These are phyloP conservation scores for Schizosaccharomyces octosporus DNA, from an alignment of 805 yeast genomes.

Conservation along the genomic window DNA sequence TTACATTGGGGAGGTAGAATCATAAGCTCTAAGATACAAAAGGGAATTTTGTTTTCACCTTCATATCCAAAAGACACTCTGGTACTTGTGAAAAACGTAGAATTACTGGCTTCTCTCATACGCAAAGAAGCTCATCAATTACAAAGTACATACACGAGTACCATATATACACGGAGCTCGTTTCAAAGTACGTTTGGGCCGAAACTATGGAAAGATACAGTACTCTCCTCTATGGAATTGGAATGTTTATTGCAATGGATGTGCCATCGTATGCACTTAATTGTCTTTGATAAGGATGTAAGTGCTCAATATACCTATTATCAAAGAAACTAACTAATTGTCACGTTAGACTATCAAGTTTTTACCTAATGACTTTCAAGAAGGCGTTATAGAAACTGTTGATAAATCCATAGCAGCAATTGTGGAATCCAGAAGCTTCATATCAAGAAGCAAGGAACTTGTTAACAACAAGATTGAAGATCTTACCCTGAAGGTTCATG, in stretches of 20 bases:
- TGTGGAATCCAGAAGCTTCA: background rate
- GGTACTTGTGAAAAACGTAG: background rate
- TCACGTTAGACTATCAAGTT: background rate
- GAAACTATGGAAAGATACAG: background rate
- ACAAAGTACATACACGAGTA: background rate
- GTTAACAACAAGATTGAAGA: background rate
- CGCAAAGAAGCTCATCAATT: background rate
- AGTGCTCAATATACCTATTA: background rate
- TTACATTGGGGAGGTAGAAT: too few species aligned
- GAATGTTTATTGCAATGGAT: background rate
- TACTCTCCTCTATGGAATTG: background rate
- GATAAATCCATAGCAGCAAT: background rate
- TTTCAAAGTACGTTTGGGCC: background rate
- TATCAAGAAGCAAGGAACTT: background rate
- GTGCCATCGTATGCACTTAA: background rate
- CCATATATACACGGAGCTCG: background rate
- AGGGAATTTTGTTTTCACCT: too few species aligned
- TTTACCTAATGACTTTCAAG: background rate
- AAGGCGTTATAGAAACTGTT: background rate
- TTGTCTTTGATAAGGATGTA: background rate
- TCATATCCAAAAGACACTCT: background rate
- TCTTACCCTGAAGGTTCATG: background rate
- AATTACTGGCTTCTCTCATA: background rate
- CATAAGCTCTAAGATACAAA: too few species aligned
- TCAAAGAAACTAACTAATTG: background rate